Conservation (phyloP, 2,329 filamentous ascomycete species). For the Fusarium veterinarium region DNA sequence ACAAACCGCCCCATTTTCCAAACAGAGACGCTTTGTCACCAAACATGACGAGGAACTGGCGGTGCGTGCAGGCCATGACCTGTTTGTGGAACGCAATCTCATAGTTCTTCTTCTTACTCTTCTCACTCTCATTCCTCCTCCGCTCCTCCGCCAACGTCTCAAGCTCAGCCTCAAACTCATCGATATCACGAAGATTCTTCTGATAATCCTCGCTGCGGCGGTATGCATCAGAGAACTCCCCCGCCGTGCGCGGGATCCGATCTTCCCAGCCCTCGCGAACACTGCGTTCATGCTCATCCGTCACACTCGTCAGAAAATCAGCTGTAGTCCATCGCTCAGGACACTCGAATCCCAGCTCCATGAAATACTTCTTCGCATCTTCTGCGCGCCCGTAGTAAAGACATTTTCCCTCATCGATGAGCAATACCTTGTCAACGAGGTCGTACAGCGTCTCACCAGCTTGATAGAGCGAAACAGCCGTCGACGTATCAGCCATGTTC, state of each 20-base stretch:
- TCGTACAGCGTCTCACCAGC: slow-evolving; percentile 74
- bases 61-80: slow-evolving; percentile 74
- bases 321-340: slow-evolving; percentile 77
- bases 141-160: slow-evolving; percentile 58
- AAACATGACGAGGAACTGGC: slow-evolving; percentile 83
- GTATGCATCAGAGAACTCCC: slow-evolving; percentile 75
- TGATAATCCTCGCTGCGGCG: slow-evolving; percentile 70
- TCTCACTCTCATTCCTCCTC: slow-evolving; percentile 72
- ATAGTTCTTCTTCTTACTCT: slow-evolving; percentile 75
- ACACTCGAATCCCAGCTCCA: slow-evolving; percentile 77
- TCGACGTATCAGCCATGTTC: slow-evolving; percentile 77
- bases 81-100: slow-evolving; percentile 81
- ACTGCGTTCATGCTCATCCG: slow-evolving; percentile 76
- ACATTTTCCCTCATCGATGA: slow-evolving; percentile 78
- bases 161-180: slow-evolving; percentile 72
- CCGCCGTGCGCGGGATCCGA: slow-evolving; percentile 74
- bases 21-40: slow-evolving; percentile 81
- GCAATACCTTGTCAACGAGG: slow-evolving; percentile 79
- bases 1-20: slow-evolving; percentile 83
- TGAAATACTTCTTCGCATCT: slow-evolving; percentile 75
- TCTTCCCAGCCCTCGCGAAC: slow-evolving; percentile 74
- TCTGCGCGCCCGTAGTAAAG: slow-evolving; percentile 76
- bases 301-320: slow-evolving; percentile 84
- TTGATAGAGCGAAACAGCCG: slow-evolving; percentile 78
- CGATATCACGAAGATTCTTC: slow-evolving; percentile 69